Base-by-base conservation (phyloP, 352 stramenopile genomes). In the Globisporangium echinulatum region DNA sequence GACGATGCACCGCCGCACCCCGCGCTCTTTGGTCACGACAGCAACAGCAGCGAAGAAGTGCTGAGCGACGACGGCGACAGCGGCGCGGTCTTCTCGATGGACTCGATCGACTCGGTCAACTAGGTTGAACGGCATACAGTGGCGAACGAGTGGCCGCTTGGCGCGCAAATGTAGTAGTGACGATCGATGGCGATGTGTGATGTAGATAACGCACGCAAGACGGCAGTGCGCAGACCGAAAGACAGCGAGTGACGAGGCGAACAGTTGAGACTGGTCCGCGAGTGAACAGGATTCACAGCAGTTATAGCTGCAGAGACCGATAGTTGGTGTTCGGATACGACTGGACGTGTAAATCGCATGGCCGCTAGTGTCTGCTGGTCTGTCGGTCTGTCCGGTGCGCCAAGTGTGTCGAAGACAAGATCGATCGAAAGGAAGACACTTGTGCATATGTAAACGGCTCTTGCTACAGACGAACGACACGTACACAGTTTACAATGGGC, bases 11-110 rank as follows among this genome's bases (percentile, higher is more conserved):
- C 60, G 5, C 15, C 4, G 14, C 74, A 74, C 52, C 61, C 68
- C 15, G 69, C 72, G 39, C 54, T 85, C 36, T 78, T 77, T 40
- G 58, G 68, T 39, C 78, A 85, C 50, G 69, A 84, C 66, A 90
- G 79, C 70, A 53, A 66, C 50, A 89, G 81, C 53, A 76, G 84
- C 64, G 68, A 74, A 40, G 68, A 69, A 37, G 61, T 70, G 44
- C 53, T 69, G 25, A 89, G 79, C 59, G 82, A 89, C 58, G 79
- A 83, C 25, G 75, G 77, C 5, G 78, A 85, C 9, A 38, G 25
- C 52, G 39, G 37, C n/a, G 56, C 61, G 43, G 25, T 64, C 19
- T 64, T 64, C 36, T 40, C 52, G 19, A 64, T 64, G 59, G 59
- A 64, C 51, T 13, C 38, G 39, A 15, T 44, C 4, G 13, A 54